Evolutionary conservation across 2,329 filamentous ascomycete genomes (phyloP), one percentile per base, ranked within the genome.

Genomic region (Monilinia fructigena): DNA sequence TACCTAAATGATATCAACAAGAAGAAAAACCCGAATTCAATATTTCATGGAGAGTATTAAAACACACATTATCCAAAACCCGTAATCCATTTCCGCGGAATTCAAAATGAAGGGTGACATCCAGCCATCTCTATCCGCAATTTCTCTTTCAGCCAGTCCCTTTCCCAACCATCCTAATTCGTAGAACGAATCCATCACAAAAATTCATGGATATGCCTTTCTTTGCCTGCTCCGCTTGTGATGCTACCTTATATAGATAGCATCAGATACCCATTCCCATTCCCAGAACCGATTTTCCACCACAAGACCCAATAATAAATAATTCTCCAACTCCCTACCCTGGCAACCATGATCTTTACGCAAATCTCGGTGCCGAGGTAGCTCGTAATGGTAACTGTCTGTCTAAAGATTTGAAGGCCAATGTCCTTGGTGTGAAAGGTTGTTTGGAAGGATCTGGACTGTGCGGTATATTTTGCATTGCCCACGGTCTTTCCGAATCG

Each of bases 321-420:
- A 48, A n/a, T 8, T 59, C 20, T 18, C 14, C 12, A 60, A 60
- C 45, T 60, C 58, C 55, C 3, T 5, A 10, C n/a, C 14, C 48
- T 14, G 18, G 6, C 38, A 20, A 52, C 26, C 45, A 18, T 16
- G 16, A 28, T 3, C 18, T 11, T 58, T 20, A 66, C 7, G 63
- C 35, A 47, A 61, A 61, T 45, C 63, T 66, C 20, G 63, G 63
- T 16, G 63, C 63, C n/a, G 58, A 28, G 10, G 55, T 45, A 56
- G 63, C 56, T 63, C 83, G 79, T 58, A 86, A 74, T 3, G 86
- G 85, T 67, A 87, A 75, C 72, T 84, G 83, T 66, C 85, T 78
- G 69, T 88, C 84, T 58, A 89, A 78, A 16, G 83, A 82, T 73
- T 89, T 82, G 75, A 91, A 91, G 1, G 88, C 89, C 75, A 85